A percentile compares a stretch with the other conserved stretches of the same genome.
Evolutionary conservation across 768 basidiomycete species (phyloP).

Genomic region (Lentinula sp.): DNA sequence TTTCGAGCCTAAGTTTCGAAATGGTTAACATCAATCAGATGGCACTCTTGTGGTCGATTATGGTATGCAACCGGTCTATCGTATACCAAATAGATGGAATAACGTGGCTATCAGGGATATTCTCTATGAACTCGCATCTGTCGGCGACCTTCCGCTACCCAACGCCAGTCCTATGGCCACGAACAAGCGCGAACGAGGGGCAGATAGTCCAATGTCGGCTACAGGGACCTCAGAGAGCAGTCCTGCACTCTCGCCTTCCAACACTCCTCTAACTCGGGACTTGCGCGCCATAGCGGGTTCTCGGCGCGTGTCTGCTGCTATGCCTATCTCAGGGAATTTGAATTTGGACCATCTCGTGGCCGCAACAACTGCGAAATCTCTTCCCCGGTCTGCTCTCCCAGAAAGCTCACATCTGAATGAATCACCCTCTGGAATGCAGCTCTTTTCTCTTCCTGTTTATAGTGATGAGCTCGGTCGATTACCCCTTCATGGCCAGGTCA

Average conservation of each 20-base stretch:
- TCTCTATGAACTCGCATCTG: conserved; percentile 64
- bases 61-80: conserved; percentile 1
- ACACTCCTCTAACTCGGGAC: neutral
- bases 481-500: conserved; percentile 25
- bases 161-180: conserved; percentile 39
- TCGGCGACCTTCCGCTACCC: conserved; percentile 66
- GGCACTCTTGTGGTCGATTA: conserved; percentile 13
- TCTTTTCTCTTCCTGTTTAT: conserved; percentile 32
- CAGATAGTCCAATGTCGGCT: conserved; percentile 35
- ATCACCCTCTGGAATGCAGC: neutral
- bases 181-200: conserved; percentile 60
- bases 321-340: neutral
- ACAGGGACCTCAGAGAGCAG: neutral
- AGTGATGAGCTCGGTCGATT: conserved; percentile 36
- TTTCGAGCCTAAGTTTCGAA: neutral
- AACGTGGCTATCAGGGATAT: conserved; percentile 47
- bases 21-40: neutral
- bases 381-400: neutral
- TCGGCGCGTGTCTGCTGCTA: neutral
- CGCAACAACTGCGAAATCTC: neutral
- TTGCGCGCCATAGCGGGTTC: conserved; percentile 1
- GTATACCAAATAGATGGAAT: neutral
- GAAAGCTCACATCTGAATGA: neutral
- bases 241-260: neutral
- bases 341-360: neutral